phyloP scores from a whole-genome alignment of 208 protist genomes.

The Kentomonas sorsogonicus region DNA sequence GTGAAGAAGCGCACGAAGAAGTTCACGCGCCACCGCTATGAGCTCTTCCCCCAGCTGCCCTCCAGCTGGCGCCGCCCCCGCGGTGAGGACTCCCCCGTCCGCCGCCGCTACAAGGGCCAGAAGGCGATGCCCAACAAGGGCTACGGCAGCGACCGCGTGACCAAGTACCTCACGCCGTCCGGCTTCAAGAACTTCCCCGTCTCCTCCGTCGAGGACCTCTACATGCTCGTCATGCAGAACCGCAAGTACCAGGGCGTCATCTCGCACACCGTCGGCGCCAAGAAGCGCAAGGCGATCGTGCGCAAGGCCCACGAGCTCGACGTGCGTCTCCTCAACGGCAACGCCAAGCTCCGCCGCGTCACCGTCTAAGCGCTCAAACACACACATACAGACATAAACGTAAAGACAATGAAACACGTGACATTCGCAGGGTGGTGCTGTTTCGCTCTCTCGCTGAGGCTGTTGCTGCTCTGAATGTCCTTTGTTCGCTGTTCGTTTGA shows the following conservation, averaged over 20 bases:
- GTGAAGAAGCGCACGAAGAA: slow-evolving; percentile 98
- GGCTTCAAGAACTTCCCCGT: slow-evolving; percentile 98
- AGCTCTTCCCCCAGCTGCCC: slow-evolving; percentile 92
- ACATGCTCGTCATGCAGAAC: slow-evolving; percentile 99
- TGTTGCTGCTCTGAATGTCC: too few species aligned
- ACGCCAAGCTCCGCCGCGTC: slow-evolving; percentile 92
- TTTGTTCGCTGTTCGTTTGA: too few species aligned
- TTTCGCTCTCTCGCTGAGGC: too few species aligned
- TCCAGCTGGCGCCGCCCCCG: slow-evolving; percentile 97
- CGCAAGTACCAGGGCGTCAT: slow-evolving; percentile 98
- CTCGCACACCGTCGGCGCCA: slow-evolving; percentile 92
- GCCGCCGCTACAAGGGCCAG: slow-evolving; percentile 96
- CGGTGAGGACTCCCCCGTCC: slow-evolving; percentile 98
- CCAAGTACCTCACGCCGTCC: slow-evolving; percentile 94
- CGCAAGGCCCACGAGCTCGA: slow-evolving; percentile 98
- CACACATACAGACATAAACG: background rate
- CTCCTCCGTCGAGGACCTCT: slow-evolving; percentile 95
- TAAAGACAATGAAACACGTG: slow-evolving; percentile 7
- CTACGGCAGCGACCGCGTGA: slow-evolving; percentile 97
- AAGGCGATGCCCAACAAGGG: slow-evolving; percentile 97
- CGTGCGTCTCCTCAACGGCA: slow-evolving; percentile 96
- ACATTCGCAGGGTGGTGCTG: too few species aligned
- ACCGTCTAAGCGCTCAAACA: slow-evolving; percentile 43
- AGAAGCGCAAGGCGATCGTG: slow-evolving; percentile 94
- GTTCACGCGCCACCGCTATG: slow-evolving; percentile 95